Evolutionary conservation across 768 basidiomycete genomes (phyloP), one percentile per base, ranked within the genome.

Genomic region (Russula sp.): DNA sequence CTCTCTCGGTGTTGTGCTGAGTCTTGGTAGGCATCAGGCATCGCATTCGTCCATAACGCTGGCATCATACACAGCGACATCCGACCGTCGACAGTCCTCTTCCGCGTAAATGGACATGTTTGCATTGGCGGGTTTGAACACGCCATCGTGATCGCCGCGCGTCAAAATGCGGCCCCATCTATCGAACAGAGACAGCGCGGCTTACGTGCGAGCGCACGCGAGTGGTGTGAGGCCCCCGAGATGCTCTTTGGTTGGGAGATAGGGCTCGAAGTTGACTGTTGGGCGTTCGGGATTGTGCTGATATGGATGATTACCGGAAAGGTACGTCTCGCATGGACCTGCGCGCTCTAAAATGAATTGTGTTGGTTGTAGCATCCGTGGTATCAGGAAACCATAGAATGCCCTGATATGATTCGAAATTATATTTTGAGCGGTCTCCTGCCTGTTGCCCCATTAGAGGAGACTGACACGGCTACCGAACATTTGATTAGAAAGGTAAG

Each of bases 181-280:
- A 48, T 57, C 32, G 57, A 54, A 37, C 55, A 57, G 22, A 45
- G 65, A 40, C 65, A 55, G 14, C 16, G n/a, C 20, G 48, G 54
- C 31, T 18, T 45, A 42, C 32, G 40, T 20, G 39, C 50, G 35
- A 55, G 50, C 54, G 31, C 37, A 39, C 54, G 22, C 7, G 67
- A 68, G 55, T 68, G 65, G 65, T 55, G 62, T 35, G 52, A 63
- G 20, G 65, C 67, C 37, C 67, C 67, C 4, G 67, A 68, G 47
- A 54, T 66, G 55, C 55, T 68, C 40, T 18, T 63, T 14, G 67
- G 65, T 40, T 63, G 55, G 62, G 59, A 68, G 22, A 51, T 63
- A 44, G 67, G 67, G 7, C 54, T 39, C 13, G 65, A 68, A 59
- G 67, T 63, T 20, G 67, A 68, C 42, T 62, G 54, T 55, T 68